Conservation (phyloP, 352 stramenopile species). For the Globisporangium viniferum region DNA sequence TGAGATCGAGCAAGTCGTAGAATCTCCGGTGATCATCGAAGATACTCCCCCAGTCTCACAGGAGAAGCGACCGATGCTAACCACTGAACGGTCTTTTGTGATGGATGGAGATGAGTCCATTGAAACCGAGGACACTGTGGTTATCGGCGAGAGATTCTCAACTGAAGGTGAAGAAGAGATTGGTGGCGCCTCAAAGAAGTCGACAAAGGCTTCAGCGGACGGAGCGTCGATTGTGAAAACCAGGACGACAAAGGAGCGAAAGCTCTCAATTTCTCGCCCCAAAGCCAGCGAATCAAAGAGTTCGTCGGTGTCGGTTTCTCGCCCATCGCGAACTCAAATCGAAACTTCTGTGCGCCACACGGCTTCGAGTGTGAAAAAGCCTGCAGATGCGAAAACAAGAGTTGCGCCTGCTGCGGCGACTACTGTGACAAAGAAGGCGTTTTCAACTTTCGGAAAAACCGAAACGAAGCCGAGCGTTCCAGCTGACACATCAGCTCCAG, state of each 20-base stretch:
- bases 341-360: constrained; percentile 9
- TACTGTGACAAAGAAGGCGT: background rate
- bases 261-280: background rate
- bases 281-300: background rate
- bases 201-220: background rate
- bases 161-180: constrained; percentile 59
- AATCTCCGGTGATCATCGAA: background rate
- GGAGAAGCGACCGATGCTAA: constrained; percentile 48
- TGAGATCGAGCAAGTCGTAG: background rate
- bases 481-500: background rate
- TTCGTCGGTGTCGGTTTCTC: background rate
- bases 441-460: background rate
- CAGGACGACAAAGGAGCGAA: background rate
- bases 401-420: background rate
- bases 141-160: constrained; percentile 53
- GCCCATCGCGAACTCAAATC: background rate
- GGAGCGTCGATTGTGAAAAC: constrained; percentile 6
- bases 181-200: constrained; percentile 3
- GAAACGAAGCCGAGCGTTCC: constrained; percentile 4
- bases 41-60: background rate
- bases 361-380: constrained; percentile 14
- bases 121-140: constrained; percentile 58
- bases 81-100: constrained; percentile 63
- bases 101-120: constrained; percentile 60
- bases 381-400: constrained; percentile 9